phyloP scores from a whole-genome alignment of 1,284 basidiomycete genomes.

The Mycosarcoma maydis region DNA sequence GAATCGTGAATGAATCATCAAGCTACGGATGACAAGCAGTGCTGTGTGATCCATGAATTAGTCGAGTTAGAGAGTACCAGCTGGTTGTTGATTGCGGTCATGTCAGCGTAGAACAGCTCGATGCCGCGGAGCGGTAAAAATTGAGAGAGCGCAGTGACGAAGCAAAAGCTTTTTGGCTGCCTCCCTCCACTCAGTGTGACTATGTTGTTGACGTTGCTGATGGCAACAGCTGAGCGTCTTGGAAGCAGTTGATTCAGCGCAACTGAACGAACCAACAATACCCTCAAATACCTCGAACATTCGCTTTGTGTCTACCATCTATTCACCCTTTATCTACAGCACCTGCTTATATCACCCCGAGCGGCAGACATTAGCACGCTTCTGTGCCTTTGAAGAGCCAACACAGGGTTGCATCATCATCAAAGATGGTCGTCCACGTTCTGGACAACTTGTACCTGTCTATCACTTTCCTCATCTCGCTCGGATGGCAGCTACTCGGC shows the following conservation, averaged over 20 bases:
- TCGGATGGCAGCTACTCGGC: slow-evolving; percentile 75
- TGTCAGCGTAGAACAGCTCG: too few relatives aligned
- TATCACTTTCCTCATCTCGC: slow-evolving; percentile 76
- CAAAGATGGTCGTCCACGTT: slow-evolving; percentile 41
- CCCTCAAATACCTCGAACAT: neutral
- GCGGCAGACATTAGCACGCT: neutral
- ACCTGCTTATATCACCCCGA: too few relatives aligned
- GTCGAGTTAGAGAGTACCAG: too few relatives aligned
- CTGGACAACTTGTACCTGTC: slow-evolving; percentile 76
- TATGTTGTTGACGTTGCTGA: neutral
- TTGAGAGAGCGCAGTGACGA: slow-evolving; percentile 5
- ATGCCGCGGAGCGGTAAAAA: slow-evolving; percentile 7
- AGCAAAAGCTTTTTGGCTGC: neutral
- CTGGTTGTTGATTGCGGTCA: too few relatives aligned
- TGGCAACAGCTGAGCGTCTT: neutral
- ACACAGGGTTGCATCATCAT: neutral
- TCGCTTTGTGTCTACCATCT: too few relatives aligned
- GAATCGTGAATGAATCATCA: too few relatives aligned
- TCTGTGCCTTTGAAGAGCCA: neutral
- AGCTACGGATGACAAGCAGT: too few relatives aligned
- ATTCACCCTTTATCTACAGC: too few relatives aligned
- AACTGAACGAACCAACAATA: neutral
- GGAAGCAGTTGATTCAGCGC: slow-evolving; percentile 5
- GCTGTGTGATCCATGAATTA: too few relatives aligned
- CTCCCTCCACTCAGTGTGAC: slow-evolving; percentile 12